Evolutionary conservation across 371 early-diverging fungal genomes (phyloP).

Genomic region (Haplosporangium sp.): DNA sequence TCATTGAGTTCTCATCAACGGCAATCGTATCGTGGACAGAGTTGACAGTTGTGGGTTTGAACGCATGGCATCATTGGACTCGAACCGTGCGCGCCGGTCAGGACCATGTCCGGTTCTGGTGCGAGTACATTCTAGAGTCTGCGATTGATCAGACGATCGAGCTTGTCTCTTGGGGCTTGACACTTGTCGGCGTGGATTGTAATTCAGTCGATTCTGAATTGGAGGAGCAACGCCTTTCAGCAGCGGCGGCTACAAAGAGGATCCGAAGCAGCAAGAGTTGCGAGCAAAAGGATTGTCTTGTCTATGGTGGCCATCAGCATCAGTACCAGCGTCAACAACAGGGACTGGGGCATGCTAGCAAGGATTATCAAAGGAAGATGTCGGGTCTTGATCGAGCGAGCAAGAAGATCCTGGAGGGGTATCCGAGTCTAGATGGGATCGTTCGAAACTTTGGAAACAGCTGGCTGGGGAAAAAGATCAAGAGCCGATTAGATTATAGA

Average conservation of each 20-base stretch:
- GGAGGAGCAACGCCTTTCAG: slow-evolving; percentile 1
- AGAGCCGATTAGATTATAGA: slow-evolving; percentile 18
- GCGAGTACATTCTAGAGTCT: slow-evolving; percentile 36
- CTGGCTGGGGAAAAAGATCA: slow-evolving; percentile 42
- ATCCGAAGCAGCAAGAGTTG: neutral
- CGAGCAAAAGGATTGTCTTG: neutral
- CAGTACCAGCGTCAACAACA: slow-evolving; percentile 4
- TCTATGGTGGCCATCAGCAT: neutral
- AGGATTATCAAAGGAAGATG: slow-evolving; percentile 4
- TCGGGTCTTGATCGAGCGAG: slow-evolving; percentile 33
- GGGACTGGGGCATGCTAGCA: neutral
- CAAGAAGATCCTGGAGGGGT: slow-evolving; percentile 31
- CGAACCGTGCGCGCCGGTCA: slow-evolving; percentile 39
- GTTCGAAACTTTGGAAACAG: slow-evolving; percentile 14
- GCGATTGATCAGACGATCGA: slow-evolving; percentile 44
- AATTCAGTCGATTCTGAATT: neutral
- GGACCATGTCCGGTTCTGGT: slow-evolving; percentile 47
- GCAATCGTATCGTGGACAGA: slow-evolving; percentile 15
- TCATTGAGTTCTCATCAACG: slow-evolving; percentile 14
- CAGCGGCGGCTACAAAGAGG: neutral
- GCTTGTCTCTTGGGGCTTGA: slow-evolving; percentile 24
- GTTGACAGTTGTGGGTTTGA: slow-evolving; percentile 23
- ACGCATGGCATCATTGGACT: slow-evolving; percentile 50
- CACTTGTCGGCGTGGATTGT: slow-evolving; percentile 19
- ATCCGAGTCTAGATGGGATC: slow-evolving; percentile 22